Evolutionary conservation across 768 basidiomycete species (phyloP), one percentile per base, ranked within the genome.

Genomic region (Favolaschia claudopus): DNA sequence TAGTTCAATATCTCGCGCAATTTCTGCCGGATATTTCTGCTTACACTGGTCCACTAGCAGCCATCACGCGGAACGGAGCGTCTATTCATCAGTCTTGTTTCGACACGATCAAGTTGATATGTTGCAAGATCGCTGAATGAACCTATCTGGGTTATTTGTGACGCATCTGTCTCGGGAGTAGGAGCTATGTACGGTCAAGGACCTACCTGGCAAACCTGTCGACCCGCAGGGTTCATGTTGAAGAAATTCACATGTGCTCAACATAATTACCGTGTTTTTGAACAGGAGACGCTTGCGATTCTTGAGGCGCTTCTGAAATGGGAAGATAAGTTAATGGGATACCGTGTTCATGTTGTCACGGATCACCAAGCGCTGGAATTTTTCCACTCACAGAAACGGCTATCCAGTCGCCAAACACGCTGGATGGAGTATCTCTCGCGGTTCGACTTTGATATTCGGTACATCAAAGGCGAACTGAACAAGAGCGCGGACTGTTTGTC

Each of bases 11-110:
- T 43, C 24, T 77, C 4, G 67, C 68, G 3, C 68, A 70, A 6
- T 77, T 76, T 56, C 63, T 80, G 51, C 76, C 76, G 1, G 68
- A 77, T 43, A 54, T 79, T 1, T 66, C 75, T 0, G 49, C 67
- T 1, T 79, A 70, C 38, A 76, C 71, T 0, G 62, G 64, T 0
- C 76, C 75, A 2, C 49, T 82, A 6, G 50, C 70, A 7, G 50
- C 53, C 0, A 75, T 77, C 42, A 49, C 40, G 0, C 42, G 47
- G 15, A 76, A 77, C 59, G 71, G 69, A 0, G 59, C 50, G 15
- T 58, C 53, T 0, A 34, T 73, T 0, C 72, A 77, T 13, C 56
- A 58, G 12, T 20, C 32, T 20, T 69, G 65, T 31, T 72, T 75
- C 27, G 50, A 66, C 0, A 49, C 17, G 17, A 67, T 73, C 8